A percentile compares a stretch with the other conserved stretches of the same genome.
Conservation (phyloP, 257 asterid genomes). For the Solanum clarkiae region DNA sequence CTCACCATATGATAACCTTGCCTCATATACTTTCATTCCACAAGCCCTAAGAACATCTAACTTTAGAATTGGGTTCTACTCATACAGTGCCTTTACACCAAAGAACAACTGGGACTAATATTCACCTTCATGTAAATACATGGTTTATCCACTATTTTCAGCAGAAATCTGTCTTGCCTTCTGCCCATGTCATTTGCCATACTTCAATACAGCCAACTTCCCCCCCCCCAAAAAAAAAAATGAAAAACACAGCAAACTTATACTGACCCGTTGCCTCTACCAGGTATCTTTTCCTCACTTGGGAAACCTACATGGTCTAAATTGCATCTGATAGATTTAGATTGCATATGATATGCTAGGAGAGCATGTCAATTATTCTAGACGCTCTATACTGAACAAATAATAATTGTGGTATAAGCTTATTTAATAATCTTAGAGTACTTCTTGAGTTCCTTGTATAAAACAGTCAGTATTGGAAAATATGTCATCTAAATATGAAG, state of each 20-base stretch:
- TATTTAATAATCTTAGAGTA: neutral
- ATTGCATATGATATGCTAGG: neutral
- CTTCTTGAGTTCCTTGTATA: neutral
- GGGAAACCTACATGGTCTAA: neutral
- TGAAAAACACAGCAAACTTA: neutral
- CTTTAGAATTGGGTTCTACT: neutral
- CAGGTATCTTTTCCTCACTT: neutral
- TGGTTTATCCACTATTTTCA: neutral
- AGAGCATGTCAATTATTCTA: neutral
- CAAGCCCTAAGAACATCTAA: neutral
- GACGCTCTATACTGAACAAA: neutral
- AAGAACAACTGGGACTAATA: neutral
- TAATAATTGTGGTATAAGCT: neutral
- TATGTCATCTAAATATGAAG: neutral
- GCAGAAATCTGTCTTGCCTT: neutral
- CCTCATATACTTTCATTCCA: neutral
- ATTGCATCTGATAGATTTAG: neutral
- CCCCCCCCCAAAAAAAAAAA: neutral
- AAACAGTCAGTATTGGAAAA: neutral
- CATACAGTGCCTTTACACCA: neutral
- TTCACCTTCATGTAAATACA: neutral
- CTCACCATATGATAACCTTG: neutral
- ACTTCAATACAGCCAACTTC: neutral
- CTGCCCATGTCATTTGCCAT: neutral
- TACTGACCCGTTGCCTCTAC: neutral